Conservation (phyloP, 768 basidiomycete species). For the Boletus reticulatus region DNA sequence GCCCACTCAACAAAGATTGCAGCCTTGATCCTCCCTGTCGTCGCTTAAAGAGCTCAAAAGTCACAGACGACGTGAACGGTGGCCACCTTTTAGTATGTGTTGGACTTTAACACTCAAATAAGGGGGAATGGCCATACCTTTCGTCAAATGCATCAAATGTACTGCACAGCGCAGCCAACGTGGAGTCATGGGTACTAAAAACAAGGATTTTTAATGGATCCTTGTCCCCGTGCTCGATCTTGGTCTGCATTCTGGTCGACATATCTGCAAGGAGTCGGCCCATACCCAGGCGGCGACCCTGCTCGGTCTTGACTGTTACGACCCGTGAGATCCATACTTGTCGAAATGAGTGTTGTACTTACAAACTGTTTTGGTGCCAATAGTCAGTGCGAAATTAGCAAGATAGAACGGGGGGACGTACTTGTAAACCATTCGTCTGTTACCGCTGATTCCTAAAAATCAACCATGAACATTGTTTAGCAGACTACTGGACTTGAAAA, state of each 20-base stretch:
- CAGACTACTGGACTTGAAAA: neutral
- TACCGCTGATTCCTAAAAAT: slow-evolving; percentile 62
- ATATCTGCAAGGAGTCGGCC: slow-evolving; percentile 70
- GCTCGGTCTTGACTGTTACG: slow-evolving; percentile 62
- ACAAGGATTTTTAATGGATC: slow-evolving; percentile 65
- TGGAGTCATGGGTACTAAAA: slow-evolving; percentile 72
- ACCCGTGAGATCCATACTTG: neutral
- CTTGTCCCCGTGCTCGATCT: slow-evolving; percentile 41
- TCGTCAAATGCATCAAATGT: slow-evolving; percentile 76
- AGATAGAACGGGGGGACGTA: slow-evolving; percentile 15
- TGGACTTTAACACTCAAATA: neutral
- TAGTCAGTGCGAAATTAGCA: neutral
- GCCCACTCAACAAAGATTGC: slow-evolving; percentile 44
- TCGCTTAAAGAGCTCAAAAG: slow-evolving; percentile 69
- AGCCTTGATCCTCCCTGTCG: slow-evolving; percentile 12
- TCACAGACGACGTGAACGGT: slow-evolving; percentile 69
- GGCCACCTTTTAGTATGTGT: slow-evolving; percentile 53
- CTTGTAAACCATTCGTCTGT: slow-evolving; percentile 80
- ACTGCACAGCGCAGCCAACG: slow-evolving; percentile 57
- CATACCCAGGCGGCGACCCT: slow-evolving; percentile 75
- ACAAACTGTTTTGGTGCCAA: slow-evolving; percentile 21
- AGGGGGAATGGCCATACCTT: slow-evolving; percentile 40
- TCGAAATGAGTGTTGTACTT: neutral
- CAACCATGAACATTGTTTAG: neutral
- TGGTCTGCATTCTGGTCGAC: slow-evolving; percentile 58